Percentiles rank a stretch among this genome's conserved stretches.
These are phyloP conservation scores for Suillus spraguei DNA, from an alignment of 768 basidiomycete genomes.

Conservation along the genomic window DNA sequence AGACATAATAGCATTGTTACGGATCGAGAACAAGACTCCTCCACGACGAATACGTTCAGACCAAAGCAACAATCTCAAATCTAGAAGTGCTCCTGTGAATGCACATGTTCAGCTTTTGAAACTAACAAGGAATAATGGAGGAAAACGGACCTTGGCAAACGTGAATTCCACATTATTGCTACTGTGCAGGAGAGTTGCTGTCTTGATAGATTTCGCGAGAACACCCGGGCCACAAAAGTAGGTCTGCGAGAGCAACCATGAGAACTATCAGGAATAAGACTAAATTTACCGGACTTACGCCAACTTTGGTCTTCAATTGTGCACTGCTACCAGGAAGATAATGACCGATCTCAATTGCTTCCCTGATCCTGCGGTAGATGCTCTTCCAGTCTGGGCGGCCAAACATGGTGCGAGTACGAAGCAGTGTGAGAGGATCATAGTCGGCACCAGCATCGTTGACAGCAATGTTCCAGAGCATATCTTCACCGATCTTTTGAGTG, in stretches of 20 bases:
- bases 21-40: neutral
- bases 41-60: neutral
- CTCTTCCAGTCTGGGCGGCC: slow-evolving; percentile 89
- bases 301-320: slow-evolving; percentile 82
- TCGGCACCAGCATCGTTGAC: slow-evolving; percentile 85
- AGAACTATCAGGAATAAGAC: slow-evolving; percentile 13
- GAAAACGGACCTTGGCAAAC: slow-evolving; percentile 74
- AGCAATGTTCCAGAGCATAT: slow-evolving; percentile 92
- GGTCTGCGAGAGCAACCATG: slow-evolving; percentile 47
- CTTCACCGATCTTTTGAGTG: slow-evolving; percentile 81
- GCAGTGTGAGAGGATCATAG: slow-evolving; percentile 87
- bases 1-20: neutral
- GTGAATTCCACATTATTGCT: slow-evolving; percentile 65
- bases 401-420: slow-evolving; percentile 87
- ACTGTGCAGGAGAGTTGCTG: slow-evolving; percentile 60
- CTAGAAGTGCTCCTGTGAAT: slow-evolving; percentile 61
- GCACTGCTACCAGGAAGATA: slow-evolving; percentile 81
- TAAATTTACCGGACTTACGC: slow-evolving; percentile 48
- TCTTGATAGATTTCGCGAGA: slow-evolving; percentile 77
- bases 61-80: neutral
- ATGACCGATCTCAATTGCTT: slow-evolving; percentile 79
- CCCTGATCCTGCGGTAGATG: slow-evolving; percentile 74
- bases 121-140: slow-evolving; percentile 15
- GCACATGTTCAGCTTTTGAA: neutral
- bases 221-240: slow-evolving; percentile 87